A percentile compares a stretch with the other conserved stretches of the same genome.
Evolutionary conservation across 805 yeast genomes (phyloP).

Genomic region (Sungouiozyma intestinalis): DNA sequence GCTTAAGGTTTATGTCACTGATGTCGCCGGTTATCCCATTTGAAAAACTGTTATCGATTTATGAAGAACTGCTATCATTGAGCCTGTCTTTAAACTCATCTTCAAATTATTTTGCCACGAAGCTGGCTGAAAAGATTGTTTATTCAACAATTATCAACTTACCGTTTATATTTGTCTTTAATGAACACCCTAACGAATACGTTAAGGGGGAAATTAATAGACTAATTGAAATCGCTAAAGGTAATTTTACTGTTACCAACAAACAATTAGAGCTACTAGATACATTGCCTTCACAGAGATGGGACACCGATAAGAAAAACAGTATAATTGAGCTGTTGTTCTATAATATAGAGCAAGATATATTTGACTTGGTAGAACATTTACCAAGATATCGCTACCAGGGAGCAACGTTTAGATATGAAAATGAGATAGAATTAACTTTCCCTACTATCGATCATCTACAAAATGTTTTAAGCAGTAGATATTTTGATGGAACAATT

Average conservation of each 20-base stretch:
- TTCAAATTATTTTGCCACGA: constrained; percentile 33
- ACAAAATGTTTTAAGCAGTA: constrained; percentile 17
- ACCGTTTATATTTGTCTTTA: constrained; percentile 47
- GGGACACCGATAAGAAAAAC: neutral
- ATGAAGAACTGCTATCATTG: constrained; percentile 39
- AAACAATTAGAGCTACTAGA: neutral
- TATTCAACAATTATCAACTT: constrained; percentile 46
- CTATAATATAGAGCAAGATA: constrained; percentile 5
- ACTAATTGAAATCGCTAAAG: constrained; percentile 24
- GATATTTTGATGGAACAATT: constrained; percentile 32
- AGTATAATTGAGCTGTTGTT: neutral
- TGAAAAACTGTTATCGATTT: constrained; percentile 34
- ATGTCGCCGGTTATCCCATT: constrained; percentile 48
- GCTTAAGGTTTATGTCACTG: constrained; percentile 55
- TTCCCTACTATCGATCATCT: constrained; percentile 29
- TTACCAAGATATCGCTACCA: constrained; percentile 7
- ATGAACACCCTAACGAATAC: constrained; percentile 5
- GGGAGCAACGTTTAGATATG: neutral
- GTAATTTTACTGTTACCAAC: constrained; percentile 4
- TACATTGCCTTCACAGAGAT: neutral
- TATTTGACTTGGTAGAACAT: constrained; percentile 30
- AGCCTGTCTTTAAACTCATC: constrained; percentile 43
- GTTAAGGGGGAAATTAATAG: constrained; percentile 2
- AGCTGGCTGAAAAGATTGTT: constrained; percentile 52
- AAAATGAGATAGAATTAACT: constrained; percentile 7